Evolutionary conservation across 768 basidiomycete genomes (phyloP), one percentile per base, ranked within the genome.

Genomic region (Collybia sp.): DNA sequence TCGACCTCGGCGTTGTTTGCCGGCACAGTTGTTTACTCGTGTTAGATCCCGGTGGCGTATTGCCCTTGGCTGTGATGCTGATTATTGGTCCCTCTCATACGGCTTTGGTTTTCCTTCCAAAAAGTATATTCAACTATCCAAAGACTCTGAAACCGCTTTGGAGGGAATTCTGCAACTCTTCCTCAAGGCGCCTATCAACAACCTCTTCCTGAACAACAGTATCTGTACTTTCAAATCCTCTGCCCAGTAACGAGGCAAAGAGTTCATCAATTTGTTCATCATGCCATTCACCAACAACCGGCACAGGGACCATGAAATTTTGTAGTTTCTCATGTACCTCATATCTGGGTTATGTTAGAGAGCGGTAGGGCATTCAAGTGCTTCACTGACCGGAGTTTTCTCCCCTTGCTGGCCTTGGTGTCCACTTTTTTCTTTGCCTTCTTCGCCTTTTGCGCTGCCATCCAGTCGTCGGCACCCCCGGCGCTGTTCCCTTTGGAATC

Each of bases 241-340:
- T 83, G 1, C 94, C 93, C 25, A 98, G 72, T 37, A 99, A 64
- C 20, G 88, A 91, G 18, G 82, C 76, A 65, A 99, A 98, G 44
- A 98, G 66, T 61, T 98, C 95, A 58, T 99, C 94, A 44, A 93
- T 78, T 68, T 98, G 96, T 58, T 93, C 92, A 49, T 97, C 93
- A 52, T 95, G 92, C 96, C 96, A 99, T 45, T 69, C 76, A 20
- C 81, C 82, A 30, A 66, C 61, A 12, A 71, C 60, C 6, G 80
- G 77, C 11, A 93, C 83, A 5, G 95, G 95, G 1, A 93, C 90
- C 87, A 95, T 95, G 61, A 97, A 98, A 64, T 93, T 93, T 63
- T 93, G 90, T 42, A 96, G 70, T 69, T 96, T 98, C 57, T 98
- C 93, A 58, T 98, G 96, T 1, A 90, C 83, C 52, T 95, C 88